Evolutionary conservation across 257 asterid genomes (phyloP).

Genomic region (Leonotis leonurus): DNA sequence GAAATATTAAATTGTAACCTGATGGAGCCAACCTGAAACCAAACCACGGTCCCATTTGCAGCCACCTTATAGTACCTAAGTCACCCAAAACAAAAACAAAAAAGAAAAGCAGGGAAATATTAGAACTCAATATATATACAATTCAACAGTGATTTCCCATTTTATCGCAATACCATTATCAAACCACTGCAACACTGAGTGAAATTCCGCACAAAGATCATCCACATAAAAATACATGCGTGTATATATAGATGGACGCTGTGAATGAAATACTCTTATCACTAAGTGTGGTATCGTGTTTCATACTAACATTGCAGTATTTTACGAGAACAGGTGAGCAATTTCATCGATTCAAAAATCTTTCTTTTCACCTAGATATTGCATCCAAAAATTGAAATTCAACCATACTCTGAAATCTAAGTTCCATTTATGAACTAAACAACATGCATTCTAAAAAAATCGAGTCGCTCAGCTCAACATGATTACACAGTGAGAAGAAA

Average conservation of each 20-base stretch:
- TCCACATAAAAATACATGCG: neutral
- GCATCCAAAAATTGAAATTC: slow-evolving; percentile 1
- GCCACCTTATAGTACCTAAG: slow-evolving; percentile 85
- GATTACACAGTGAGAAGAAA: neutral
- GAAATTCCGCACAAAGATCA: neutral
- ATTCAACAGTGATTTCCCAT: neutral
- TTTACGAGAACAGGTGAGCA: neutral
- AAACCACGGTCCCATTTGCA: slow-evolving; percentile 73
- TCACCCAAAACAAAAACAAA: slow-evolving; percentile 10
- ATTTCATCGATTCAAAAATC: neutral
- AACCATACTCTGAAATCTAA: neutral
- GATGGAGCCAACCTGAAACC: slow-evolving; percentile 97
- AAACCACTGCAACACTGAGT: neutral
- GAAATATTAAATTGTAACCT: slow-evolving; percentile 47
- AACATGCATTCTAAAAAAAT: neutral
- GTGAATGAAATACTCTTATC: neutral
- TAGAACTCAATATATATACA: neutral
- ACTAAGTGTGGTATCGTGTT: too few species aligned
- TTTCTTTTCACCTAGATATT: neutral
- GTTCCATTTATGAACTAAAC: slow-evolving; percentile 4
- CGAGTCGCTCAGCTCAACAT: neutral
- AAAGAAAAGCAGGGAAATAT: slow-evolving; percentile 6
- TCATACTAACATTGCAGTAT: neutral
- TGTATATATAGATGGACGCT: neutral
- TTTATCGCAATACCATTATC: neutral